Base-by-base conservation (phyloP, 805 yeast genomes). In the Lipomyces orientalis region DNA sequence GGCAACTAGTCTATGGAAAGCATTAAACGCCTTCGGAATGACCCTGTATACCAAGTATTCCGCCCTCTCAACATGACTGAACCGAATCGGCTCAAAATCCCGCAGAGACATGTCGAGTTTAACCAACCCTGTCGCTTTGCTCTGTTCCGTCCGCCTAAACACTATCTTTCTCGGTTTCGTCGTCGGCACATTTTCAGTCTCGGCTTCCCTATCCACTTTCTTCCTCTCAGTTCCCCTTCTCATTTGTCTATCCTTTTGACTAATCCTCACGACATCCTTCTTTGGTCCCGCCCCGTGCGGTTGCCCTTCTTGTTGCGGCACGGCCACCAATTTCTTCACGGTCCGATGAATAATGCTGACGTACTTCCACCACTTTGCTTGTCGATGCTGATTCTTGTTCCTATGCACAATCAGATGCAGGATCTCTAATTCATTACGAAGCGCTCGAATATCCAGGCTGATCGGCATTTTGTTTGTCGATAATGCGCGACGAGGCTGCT, bases 311-410 rank as follows among this genome's bases (percentile, higher is more conserved):
- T 37, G 43, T 2, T 14, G 43, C 43, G 52, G 39, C 12, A 49
- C 22, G 29, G 7, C 34, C 19, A 69, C 34, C 8, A 69, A 29
- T 22, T 60, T 52, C 39, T 58, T 49, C 16, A 62, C n/a, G 25
- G 58, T 54, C 10, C 97, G 82, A 72, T 89, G 90, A 34, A 91
- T 73, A 9, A 88, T 83, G 68, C 87, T 83, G 54, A 93, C 79
- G 67, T 85, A 83, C 67, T 81, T 84, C 94, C 97, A 93, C 97
- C 97, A 93, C 8, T 75, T 74, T 37, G 91, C 84, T 7, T 83
- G 84, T 2, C 88, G 80, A 74, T 91, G 97, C 76, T 93, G 97
- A 76, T 91, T 91, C 62, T 83, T 81, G 77, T 88, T 89, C 69
- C 97, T 81, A 73, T 89, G 91, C 74, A 89, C 87, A 2, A 91